Conservation (phyloP, 176 grass and related monocot genomes). For the Aegilops speltoides region DNA sequence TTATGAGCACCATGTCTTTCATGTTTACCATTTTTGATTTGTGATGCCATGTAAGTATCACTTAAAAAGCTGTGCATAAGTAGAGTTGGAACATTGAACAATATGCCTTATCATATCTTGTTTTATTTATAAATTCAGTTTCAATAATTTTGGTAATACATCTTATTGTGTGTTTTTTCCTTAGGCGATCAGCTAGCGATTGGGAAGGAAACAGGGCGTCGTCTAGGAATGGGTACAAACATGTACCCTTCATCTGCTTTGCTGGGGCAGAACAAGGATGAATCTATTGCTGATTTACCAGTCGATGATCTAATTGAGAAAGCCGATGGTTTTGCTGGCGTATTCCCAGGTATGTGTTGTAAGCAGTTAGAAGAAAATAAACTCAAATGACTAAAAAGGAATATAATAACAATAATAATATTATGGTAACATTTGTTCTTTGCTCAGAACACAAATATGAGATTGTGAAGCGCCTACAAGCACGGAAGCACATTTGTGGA, state of each 20-base stretch:
- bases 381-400: background rate
- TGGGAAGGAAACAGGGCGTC: slow-evolving; percentile 53
- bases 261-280: slow-evolving; percentile 52
- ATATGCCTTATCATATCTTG: background rate
- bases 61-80: background rate
- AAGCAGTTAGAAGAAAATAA: background rate
- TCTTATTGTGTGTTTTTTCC: background rate
- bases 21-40: too few species aligned
- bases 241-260: slow-evolving; percentile 66
- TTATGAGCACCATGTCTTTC: background rate
- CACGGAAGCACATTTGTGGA: slow-evolving; percentile 63
- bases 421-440: background rate
- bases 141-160: background rate
- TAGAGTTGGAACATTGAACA: background rate
- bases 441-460: slow-evolving; percentile 60
- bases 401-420: too few species aligned
- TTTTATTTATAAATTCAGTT: background rate
- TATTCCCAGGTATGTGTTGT: too few species aligned
- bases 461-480: slow-evolving; percentile 65
- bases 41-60: too few species aligned
- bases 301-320: slow-evolving; percentile 40
- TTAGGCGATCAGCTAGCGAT: slow-evolving; percentile 58
- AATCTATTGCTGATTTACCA: slow-evolving; percentile 55
- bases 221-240: slow-evolving; percentile 63
- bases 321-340: too few species aligned